Conservation (phyloP, 164 flowering plant genomes). For the Piper longum region DNA sequence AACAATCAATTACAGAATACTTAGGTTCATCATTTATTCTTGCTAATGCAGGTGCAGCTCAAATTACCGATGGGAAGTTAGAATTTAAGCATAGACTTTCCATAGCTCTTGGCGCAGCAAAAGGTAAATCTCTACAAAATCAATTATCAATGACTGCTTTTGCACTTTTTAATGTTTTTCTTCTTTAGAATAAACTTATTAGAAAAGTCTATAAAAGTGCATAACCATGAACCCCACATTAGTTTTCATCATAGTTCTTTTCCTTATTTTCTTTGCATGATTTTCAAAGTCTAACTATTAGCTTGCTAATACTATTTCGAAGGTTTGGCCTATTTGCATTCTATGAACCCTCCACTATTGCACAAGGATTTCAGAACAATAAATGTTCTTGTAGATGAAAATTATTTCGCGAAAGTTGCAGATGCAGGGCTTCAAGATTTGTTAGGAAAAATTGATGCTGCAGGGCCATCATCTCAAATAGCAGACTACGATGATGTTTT, state of each 20-base stretch:
- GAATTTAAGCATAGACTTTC: slow-evolving; percentile 79
- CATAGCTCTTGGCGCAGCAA: slow-evolving; percentile 90
- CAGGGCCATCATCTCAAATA: slow-evolving; percentile 58
- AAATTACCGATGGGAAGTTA: slow-evolving; percentile 44
- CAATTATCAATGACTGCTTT: slow-evolving; percentile 46
- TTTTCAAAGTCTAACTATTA: background rate
- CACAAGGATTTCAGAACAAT: slow-evolving; percentile 83
- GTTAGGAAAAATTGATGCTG: slow-evolving; percentile 48
- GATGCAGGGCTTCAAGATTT: slow-evolving; percentile 77
- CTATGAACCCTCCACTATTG: slow-evolving; percentile 61
- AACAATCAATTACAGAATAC: background rate
- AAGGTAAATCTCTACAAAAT: slow-evolving; percentile 49
- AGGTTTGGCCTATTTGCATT: slow-evolving; percentile 84
- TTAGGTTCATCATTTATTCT: background rate
- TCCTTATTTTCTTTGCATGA: too few species aligned
- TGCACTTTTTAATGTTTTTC: slow-evolving; percentile 35
- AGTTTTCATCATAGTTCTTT: background rate
- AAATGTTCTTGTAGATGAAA: slow-evolving; percentile 89
- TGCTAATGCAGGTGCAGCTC: slow-evolving; percentile 36
- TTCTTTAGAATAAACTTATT: background rate
- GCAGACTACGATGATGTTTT: slow-evolving; percentile 46
- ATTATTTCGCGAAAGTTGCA: slow-evolving; percentile 75
- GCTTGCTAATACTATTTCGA: slow-evolving; percentile 4
- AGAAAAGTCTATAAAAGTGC: too few species aligned
- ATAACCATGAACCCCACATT: too few species aligned